Percentiles rank a stretch among this genome's conserved stretches.
These are phyloP conservation scores for Mycothermus thermophilus DNA, from an alignment of 495 filamentous ascomycete species.

Conservation along the genomic window DNA sequence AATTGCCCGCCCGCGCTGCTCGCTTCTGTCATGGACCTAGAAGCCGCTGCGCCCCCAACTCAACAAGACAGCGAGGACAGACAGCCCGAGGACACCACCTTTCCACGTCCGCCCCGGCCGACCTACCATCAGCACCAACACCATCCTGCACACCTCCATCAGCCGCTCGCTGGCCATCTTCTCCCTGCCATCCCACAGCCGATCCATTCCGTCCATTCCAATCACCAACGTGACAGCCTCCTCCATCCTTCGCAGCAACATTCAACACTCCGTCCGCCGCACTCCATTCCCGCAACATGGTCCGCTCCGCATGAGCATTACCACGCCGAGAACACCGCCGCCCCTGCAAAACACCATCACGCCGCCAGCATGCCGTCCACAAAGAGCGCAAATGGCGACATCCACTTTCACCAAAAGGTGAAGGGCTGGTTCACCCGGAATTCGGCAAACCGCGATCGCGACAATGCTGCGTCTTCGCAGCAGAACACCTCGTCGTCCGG, in stretches of 20 bases:
- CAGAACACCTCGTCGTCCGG: slow-evolving; percentile 13
- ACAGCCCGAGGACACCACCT: no score
- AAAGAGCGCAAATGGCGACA: slow-evolving; percentile 30
- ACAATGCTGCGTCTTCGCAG: slow-evolving; percentile 22
- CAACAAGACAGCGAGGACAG: no score
- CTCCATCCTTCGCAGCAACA: neutral
- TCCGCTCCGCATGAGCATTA: slow-evolving; percentile 17
- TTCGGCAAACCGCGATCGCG: slow-evolving; percentile 29
- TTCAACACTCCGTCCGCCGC: neutral
- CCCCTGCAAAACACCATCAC: slow-evolving; percentile 5
- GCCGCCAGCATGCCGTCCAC: slow-evolving; percentile 23
- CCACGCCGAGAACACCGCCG: no score
- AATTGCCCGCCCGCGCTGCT: neutral
- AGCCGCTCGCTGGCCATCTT: neutral
- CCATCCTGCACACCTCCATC: no score
- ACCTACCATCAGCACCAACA: no score
- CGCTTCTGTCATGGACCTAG: neutral
- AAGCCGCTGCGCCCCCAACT: slow-evolving; percentile 1
- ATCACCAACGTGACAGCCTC: neutral
- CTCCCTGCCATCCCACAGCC: neutral
- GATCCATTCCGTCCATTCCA: no score
- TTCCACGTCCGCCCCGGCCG: no score
- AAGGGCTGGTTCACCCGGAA: slow-evolving; percentile 98
- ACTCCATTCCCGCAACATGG: slow-evolving; percentile 3
- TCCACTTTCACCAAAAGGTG: slow-evolving; percentile 74